phyloP scores from a whole-genome alignment of 495 filamentous ascomycete genomes.

The Hypoxylon lenormandii region DNA sequence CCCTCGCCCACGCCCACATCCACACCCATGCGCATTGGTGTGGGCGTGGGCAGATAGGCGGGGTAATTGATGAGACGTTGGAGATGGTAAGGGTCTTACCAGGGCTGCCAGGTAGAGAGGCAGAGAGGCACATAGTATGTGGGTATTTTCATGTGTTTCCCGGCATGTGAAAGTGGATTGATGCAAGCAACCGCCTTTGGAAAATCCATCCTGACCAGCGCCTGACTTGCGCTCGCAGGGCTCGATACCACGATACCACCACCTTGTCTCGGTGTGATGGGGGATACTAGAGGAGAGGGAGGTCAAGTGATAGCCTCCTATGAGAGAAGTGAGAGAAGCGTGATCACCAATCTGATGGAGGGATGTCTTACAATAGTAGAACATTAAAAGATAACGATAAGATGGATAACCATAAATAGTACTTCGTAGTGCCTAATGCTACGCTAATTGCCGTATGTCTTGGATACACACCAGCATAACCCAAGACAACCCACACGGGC shows the following conservation, averaged over 20 bases:
- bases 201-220: slow-evolving; percentile 6
- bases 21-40: too few species aligned
- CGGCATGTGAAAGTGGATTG: slow-evolving; percentile 38
- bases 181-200: slow-evolving; percentile 14
- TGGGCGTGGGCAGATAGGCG: slow-evolving; percentile 18
- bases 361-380: slow-evolving; percentile 14
- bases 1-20: too few species aligned
- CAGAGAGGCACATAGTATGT: too few species aligned
- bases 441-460: slow-evolving; percentile 25
- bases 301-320: slow-evolving; percentile 43
- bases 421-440: slow-evolving; percentile 16
- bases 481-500: too few species aligned
- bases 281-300: slow-evolving; percentile 3
- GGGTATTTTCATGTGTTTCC: slow-evolving; percentile 3
- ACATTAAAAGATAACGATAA: slow-evolving; percentile 41
- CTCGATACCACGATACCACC: slow-evolving; percentile 31
- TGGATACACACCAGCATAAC: not conserved
- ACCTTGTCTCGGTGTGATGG: slow-evolving; percentile 35
- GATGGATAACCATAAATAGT: slow-evolving; percentile 39
- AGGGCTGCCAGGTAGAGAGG: too few species aligned
- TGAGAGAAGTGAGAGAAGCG: slow-evolving; percentile 28
- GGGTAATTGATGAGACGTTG: slow-evolving; percentile 29
- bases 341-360: slow-evolving; percentile 37
- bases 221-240: slow-evolving; percentile 35
- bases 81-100: slow-evolving; percentile 30